phyloP scores from a whole-genome alignment of 305 asterid genomes.

The Solanum aculeatissimum region DNA sequence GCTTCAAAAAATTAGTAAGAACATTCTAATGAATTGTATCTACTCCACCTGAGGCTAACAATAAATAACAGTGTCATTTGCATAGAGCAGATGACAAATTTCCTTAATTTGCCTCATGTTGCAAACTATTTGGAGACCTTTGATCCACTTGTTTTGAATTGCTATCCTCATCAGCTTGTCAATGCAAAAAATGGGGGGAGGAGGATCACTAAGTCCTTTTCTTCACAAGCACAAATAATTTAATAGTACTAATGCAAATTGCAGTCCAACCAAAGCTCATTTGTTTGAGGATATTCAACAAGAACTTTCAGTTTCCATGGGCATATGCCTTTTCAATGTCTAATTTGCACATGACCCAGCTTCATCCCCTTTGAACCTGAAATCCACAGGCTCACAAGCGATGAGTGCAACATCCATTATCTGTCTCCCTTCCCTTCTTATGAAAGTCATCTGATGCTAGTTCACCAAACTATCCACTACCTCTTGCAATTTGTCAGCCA shows the following conservation, averaged over 20 bases:
- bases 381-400: neutral
- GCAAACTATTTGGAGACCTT: too few relatives aligned
- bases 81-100: neutral
- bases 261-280: neutral
- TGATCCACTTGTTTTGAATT: too few relatives aligned
- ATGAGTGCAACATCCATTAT: neutral
- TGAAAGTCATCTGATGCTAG: neutral
- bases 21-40: too few relatives aligned
- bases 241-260: neutral
- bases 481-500: too few relatives aligned
- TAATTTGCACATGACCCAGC: neutral
- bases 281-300: neutral
- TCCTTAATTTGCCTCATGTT: too few relatives aligned
- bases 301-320: neutral
- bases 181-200: too few relatives aligned
- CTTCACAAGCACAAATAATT: too few relatives aligned
- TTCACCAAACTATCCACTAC: too few relatives aligned
- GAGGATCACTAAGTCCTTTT: too few relatives aligned
- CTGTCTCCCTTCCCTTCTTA: neutral
- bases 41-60: neutral
- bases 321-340: neutral
- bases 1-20: neutral
- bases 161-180: too few relatives aligned
- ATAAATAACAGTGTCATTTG: neutral
- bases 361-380: neutral